phyloP scores from a whole-genome alignment of 257 asterid species.

The Cinchona pubescens region DNA sequence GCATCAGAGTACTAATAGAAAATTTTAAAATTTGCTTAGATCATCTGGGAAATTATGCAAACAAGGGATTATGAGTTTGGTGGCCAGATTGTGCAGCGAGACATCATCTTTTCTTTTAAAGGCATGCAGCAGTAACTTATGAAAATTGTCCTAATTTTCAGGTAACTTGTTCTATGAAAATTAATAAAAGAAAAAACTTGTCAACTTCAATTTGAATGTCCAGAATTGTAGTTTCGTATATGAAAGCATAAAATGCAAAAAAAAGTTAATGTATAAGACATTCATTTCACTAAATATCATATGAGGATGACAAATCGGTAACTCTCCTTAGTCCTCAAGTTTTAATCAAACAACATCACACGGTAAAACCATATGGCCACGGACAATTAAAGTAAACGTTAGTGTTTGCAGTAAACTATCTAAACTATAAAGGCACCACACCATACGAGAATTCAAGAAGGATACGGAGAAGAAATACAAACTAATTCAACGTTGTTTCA shows the following conservation, averaged over 20 bases:
- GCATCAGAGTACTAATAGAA: not conserved
- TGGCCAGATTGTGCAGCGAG: not conserved
- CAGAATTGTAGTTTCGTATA: no score
- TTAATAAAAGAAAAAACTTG: not conserved
- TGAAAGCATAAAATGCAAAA: not conserved
- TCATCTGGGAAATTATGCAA: not conserved
- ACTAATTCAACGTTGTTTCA: not conserved
- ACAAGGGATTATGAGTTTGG: not conserved
- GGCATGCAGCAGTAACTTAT: not conserved
- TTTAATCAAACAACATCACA: not conserved
- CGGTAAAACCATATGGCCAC: not conserved
- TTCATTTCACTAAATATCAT: not conserved
- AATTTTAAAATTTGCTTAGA: not conserved
- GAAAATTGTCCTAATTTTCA: not conserved
- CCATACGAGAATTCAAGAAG: not conserved
- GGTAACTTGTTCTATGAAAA: not conserved
- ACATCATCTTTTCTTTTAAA: not conserved
- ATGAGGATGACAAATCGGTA: not conserved
- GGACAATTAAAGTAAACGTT: not conserved
- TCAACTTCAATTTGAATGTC: no score
- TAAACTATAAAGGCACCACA: not conserved
- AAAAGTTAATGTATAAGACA: no score
- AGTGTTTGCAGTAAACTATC: not conserved
- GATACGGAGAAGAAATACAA: no score
- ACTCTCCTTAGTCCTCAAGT: not conserved